These are phyloP conservation scores for Calonectria pauciramosa DNA, from an alignment of 2,329 filamentous ascomycete genomes.

Conservation along the genomic window DNA sequence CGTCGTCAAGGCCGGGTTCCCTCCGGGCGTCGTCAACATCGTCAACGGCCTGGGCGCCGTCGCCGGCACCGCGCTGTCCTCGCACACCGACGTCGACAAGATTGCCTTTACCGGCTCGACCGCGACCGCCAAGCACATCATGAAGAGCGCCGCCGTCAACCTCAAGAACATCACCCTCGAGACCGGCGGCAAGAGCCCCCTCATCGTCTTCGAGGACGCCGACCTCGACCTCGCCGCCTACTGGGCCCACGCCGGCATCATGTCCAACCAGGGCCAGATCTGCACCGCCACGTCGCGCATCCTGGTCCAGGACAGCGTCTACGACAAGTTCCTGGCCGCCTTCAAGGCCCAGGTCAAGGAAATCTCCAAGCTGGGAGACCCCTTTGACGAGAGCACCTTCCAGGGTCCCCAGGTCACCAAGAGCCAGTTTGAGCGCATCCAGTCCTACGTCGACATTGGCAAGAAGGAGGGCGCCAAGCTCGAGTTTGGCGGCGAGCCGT, in stretches of 20 bases:
- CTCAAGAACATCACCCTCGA: constrained; percentile 77
- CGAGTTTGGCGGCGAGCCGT: constrained; percentile 67
- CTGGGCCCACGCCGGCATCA: constrained; percentile 62
- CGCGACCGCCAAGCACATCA: constrained; percentile 78
- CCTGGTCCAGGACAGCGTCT: constrained; percentile 72
- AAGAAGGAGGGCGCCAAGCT: constrained; percentile 80
- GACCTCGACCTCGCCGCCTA: constrained; percentile 78
- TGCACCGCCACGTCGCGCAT: constrained; percentile 77
- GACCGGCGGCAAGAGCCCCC: constrained; percentile 75
- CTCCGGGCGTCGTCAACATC: constrained; percentile 82
- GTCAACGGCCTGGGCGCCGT: constrained; percentile 78
- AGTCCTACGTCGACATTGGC: constrained; percentile 78
- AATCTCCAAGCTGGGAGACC: constrained; percentile 77
- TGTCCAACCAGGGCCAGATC: constrained; percentile 75
- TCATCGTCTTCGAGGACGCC: constrained; percentile 75
- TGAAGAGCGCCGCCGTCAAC: constrained; percentile 78
- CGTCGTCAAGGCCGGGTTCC: constrained; percentile 80
- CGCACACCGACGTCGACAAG: constrained; percentile 80
- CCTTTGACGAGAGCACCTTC: constrained; percentile 77
- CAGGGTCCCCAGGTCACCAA: constrained; percentile 83
- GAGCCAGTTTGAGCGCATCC: constrained; percentile 77
- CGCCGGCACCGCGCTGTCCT: constrained; percentile 76
- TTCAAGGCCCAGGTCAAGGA: constrained; percentile 73
- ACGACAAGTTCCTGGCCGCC: constrained; percentile 72
- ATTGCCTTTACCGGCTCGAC: constrained; percentile 85